Evolutionary conservation across 2,329 filamentous ascomycete genomes (phyloP).

Genomic region (Penicillium corylophilum): DNA sequence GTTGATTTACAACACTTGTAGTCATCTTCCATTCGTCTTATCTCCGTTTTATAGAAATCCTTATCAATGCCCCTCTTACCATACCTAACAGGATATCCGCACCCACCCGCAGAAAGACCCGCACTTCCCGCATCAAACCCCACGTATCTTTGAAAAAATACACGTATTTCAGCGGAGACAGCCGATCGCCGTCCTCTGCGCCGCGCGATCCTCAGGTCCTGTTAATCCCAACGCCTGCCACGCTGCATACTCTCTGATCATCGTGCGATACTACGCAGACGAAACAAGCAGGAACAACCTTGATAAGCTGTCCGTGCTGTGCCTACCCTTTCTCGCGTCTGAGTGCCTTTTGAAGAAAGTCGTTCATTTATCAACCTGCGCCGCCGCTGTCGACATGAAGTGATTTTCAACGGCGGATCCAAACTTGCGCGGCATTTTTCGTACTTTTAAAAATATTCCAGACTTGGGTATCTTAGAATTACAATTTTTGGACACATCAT

Average conservation of each 20-base stretch:
- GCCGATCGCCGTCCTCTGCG: constrained; percentile 19
- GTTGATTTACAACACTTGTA: too few relatives aligned
- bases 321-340: neutral
- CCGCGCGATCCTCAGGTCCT: neutral
- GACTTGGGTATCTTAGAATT: neutral
- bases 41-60: neutral
- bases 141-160: neutral
- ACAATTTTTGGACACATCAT: constrained; percentile 13
- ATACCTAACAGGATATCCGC: constrained; percentile 1
- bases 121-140: neutral
- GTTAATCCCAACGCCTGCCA: neutral
- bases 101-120: constrained; percentile 1
- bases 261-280: neutral
- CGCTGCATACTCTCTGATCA: neutral
- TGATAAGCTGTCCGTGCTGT: neutral
- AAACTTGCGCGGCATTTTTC: neutral
- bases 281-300: constrained; percentile 13
- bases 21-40: neutral
- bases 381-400: neutral
- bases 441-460: neutral
- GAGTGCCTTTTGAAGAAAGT: neutral
- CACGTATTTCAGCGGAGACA: constrained; percentile 20
- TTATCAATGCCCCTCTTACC: constrained; percentile 11
- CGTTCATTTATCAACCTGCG: neutral
- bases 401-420: neutral